phyloP scores from a whole-genome alignment of 2,329 filamentous ascomycete species.

The Colletotrichum sp. region DNA sequence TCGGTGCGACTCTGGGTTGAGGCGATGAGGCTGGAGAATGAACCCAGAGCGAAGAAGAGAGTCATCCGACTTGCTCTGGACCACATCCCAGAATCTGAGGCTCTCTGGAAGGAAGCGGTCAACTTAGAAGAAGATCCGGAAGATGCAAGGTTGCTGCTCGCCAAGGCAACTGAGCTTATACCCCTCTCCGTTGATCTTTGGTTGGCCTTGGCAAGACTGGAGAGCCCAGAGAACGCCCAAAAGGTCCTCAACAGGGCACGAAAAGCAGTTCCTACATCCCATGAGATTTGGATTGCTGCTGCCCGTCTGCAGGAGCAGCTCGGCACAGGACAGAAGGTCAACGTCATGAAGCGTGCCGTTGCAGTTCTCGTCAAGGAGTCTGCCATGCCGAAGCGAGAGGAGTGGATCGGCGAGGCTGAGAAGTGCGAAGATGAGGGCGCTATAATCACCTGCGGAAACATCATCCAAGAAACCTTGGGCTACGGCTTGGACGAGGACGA shows the following conservation, averaged over 20 bases:
- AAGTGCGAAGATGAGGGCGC: slow-evolving; percentile 93
- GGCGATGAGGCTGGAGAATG: slow-evolving; percentile 89
- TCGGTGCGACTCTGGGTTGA: slow-evolving; percentile 94
- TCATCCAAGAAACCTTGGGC: slow-evolving; percentile 90
- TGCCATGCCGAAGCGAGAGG: slow-evolving; percentile 96
- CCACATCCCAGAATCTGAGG: slow-evolving; percentile 91
- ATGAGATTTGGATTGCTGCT: slow-evolving; percentile 97
- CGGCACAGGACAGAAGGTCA: slow-evolving; percentile 79
- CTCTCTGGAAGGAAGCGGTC: slow-evolving; percentile 97
- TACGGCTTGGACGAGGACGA: slow-evolving; percentile 96
- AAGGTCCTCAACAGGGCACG: slow-evolving; percentile 94
- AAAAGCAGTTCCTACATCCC: slow-evolving; percentile 89
- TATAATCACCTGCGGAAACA: slow-evolving; percentile 83
- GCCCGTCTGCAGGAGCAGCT: slow-evolving; percentile 88
- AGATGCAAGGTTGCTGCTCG: slow-evolving; percentile 86
- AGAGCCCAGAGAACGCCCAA: slow-evolving; percentile 89
- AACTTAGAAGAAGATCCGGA: slow-evolving; percentile 91
- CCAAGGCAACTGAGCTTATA: slow-evolving; percentile 95
- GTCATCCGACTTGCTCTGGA: slow-evolving; percentile 91
- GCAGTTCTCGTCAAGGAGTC: slow-evolving; percentile 88
- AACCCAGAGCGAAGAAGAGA: slow-evolving; percentile 85
- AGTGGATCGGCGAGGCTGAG: slow-evolving; percentile 96
- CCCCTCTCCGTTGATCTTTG: slow-evolving; percentile 93
- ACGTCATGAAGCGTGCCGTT: slow-evolving; percentile 93
- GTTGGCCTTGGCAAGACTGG: slow-evolving; percentile 89